phyloP scores from a whole-genome alignment of 495 filamentous ascomycete genomes.

The Niebla homalea region DNA sequence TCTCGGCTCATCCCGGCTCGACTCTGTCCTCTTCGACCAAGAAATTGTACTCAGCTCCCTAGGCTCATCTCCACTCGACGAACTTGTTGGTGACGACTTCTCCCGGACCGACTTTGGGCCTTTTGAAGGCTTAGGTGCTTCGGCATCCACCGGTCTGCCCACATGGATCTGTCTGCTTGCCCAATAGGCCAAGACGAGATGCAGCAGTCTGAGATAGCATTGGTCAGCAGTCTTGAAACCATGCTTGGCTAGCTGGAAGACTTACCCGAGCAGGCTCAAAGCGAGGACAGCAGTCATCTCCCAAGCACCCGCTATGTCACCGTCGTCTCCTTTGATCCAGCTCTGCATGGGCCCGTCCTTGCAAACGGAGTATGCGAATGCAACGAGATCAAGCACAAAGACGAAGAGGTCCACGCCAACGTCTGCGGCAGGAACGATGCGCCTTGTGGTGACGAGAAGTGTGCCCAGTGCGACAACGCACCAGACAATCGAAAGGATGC shows the following conservation, averaged over 20 bases:
- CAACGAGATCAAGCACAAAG: background rate
- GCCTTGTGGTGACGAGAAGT: background rate
- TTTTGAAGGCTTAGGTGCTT: too few relatives aligned
- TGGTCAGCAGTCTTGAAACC: too few relatives aligned
- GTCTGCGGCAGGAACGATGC: slow-evolving; percentile 3
- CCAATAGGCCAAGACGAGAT: too few relatives aligned
- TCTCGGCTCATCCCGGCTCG: too few relatives aligned
- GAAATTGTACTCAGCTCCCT: too few relatives aligned
- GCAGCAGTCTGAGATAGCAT: too few relatives aligned
- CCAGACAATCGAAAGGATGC: slow-evolving; percentile 4
- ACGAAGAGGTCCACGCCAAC: slow-evolving; percentile 3
- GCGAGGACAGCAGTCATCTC: background rate
- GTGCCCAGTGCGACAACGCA: background rate
- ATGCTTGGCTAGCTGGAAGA: background rate
- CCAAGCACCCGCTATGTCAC: background rate
- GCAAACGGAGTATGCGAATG: background rate
- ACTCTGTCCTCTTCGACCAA: too few relatives aligned
- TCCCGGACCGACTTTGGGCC: too few relatives aligned
- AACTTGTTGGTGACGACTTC: too few relatives aligned
- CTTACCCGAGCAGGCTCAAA: background rate
- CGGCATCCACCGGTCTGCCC: too few relatives aligned
- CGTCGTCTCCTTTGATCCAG: background rate
- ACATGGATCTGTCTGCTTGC: too few relatives aligned
- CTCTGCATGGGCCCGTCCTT: slow-evolving; percentile 1
- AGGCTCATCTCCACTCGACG: too few relatives aligned